Conservation (phyloP, 192 early-diverging fungal species). For the Obelidium mucronatum region DNA sequence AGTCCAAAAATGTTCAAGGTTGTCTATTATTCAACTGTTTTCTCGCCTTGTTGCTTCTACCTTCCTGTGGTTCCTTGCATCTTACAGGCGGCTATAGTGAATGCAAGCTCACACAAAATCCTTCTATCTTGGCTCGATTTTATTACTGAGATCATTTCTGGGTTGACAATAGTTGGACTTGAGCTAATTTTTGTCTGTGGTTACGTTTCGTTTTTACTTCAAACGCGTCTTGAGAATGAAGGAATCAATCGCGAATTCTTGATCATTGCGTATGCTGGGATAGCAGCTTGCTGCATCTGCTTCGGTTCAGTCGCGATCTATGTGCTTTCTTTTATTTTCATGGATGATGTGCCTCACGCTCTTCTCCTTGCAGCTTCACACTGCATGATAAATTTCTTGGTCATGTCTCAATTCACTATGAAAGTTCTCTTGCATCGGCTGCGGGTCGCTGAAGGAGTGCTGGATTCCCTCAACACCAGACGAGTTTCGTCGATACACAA, state of each 20-base stretch:
- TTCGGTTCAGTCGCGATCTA: neutral
- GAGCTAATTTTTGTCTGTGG: neutral
- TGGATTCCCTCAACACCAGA: no score
- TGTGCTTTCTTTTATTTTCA: neutral
- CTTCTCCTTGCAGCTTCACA: neutral
- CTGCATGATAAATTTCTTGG: neutral
- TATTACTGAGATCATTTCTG: neutral
- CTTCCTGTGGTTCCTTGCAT: neutral
- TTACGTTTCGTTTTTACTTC: neutral
- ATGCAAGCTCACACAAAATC: neutral
- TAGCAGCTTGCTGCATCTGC: neutral
- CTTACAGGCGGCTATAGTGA: neutral
- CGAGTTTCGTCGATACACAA: no score
- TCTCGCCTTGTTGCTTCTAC: neutral
- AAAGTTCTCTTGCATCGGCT: neutral
- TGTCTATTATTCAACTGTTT: neutral
- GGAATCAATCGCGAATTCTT: neutral
- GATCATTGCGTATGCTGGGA: neutral
- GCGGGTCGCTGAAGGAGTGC: no score
- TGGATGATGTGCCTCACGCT: neutral
- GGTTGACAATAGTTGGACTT: neutral
- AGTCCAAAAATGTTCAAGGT: neutral
- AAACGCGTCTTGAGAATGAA: neutral
- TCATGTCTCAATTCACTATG: neutral
- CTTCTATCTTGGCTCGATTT: neutral